phyloP scores from a whole-genome alignment of 306 rosid genomes.

The Prunus dulcis region DNA sequence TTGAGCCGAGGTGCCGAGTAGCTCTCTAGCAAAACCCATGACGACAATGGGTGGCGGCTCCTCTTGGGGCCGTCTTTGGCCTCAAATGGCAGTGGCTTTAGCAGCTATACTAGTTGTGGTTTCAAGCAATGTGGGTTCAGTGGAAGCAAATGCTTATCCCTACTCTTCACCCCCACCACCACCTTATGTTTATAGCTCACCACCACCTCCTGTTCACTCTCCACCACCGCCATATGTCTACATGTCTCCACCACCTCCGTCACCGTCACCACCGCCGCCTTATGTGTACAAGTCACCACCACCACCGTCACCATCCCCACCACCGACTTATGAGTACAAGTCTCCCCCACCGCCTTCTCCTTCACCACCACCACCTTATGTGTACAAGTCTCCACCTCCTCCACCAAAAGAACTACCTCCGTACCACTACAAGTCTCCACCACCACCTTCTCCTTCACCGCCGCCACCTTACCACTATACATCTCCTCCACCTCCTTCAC shows the following conservation, averaged over 20 bases:
- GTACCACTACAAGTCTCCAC: too few species aligned
- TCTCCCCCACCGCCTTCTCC: background rate
- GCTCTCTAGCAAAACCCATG: slow-evolving; percentile 35
- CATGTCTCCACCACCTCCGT: slow-evolving; percentile 59
- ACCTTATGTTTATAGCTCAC: slow-evolving; percentile 10
- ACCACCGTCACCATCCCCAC: slow-evolving; percentile 30
- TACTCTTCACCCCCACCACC: slow-evolving; percentile 73
- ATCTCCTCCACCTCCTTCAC: too few species aligned
- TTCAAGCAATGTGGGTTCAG: slow-evolving; percentile 55
- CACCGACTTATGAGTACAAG: slow-evolving; percentile 23
- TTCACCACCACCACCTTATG: slow-evolving; percentile 9
- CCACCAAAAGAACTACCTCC: too few species aligned
- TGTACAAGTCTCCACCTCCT: slow-evolving; percentile 24
- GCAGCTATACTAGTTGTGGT: slow-evolving; percentile 47
- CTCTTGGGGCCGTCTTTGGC: slow-evolving; percentile 64
- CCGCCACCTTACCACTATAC: too few species aligned
- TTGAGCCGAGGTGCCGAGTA: slow-evolving; percentile 28
- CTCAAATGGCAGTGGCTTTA: slow-evolving; percentile 62
- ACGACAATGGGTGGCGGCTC: slow-evolving; percentile 59
- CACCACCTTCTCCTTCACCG: too few species aligned
- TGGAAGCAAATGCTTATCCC: slow-evolving; percentile 51
- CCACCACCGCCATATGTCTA: slow-evolving; percentile 22
- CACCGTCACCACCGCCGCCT: slow-evolving; percentile 15
- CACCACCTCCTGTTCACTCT: slow-evolving; percentile 25
- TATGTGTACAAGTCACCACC: slow-evolving; percentile 44